Conservation (phyloP, 2,329 filamentous ascomycete species). For the Aotearoamyces nothofagi region DNA sequence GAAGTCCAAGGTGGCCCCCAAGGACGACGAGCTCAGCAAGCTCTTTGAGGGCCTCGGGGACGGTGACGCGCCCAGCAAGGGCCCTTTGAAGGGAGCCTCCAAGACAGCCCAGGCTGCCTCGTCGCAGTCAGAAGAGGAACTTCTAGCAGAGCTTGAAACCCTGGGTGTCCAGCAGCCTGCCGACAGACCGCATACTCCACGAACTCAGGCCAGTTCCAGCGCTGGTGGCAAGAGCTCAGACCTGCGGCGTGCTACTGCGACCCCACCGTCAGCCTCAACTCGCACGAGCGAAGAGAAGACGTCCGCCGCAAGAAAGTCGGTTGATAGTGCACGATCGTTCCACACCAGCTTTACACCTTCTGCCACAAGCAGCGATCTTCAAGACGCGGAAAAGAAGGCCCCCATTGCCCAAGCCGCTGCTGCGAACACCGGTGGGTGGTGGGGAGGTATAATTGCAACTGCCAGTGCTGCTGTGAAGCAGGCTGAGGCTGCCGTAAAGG, state of each 20-base stretch:
- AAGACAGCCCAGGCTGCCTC: slow-evolving; percentile 19
- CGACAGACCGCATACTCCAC: slow-evolving; percentile 71
- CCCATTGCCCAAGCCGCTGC: slow-evolving; percentile 26
- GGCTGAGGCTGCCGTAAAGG: slow-evolving; percentile 82
- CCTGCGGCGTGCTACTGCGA: slow-evolving; percentile 34
- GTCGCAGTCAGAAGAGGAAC: slow-evolving; percentile 44
- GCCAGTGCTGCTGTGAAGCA: slow-evolving; percentile 69
- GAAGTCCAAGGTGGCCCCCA: slow-evolving; percentile 37
- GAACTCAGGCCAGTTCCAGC: slow-evolving; percentile 37
- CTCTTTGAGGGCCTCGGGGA: slow-evolving; percentile 48
- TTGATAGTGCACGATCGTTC: slow-evolving; percentile 58
- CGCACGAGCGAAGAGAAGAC: slow-evolving; percentile 51
- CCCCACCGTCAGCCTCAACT: slow-evolving; percentile 29
- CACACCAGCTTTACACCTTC: slow-evolving; percentile 59
- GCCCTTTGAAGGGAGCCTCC: slow-evolving; percentile 28
- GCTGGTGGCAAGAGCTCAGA: slow-evolving; percentile 23
- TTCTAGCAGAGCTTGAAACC: slow-evolving; percentile 76
- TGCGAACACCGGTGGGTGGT: slow-evolving; percentile 58
- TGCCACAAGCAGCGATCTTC: slow-evolving; percentile 42
- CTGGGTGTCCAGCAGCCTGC: slow-evolving; percentile 48
- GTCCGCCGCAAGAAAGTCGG: slow-evolving; percentile 48
- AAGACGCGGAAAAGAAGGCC: slow-evolving; percentile 38
- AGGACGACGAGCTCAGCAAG: slow-evolving; percentile 49
- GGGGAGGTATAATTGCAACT: slow-evolving; percentile 73
- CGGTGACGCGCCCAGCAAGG: slow-evolving; percentile 30